Evolutionary conservation across 2,329 filamentous ascomycete species (phyloP).

Genomic region (Cordyceps tenuipes): DNA sequence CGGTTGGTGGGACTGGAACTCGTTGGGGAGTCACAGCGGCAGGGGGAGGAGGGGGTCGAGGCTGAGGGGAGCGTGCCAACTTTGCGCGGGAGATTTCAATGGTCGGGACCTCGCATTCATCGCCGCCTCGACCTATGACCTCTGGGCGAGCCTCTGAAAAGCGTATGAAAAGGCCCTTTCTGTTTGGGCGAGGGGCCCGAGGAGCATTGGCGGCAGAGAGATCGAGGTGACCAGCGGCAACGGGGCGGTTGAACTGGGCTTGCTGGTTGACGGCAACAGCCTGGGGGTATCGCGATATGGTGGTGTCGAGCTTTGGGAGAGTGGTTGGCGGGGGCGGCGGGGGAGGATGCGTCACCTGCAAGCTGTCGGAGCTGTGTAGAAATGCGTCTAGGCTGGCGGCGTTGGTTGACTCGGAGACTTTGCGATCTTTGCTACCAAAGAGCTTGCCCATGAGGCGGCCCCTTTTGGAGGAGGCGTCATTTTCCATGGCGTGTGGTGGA

Average conservation of each 20-base stretch:
- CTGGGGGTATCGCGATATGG: conserved; percentile 47
- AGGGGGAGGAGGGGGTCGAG: conserved; percentile 17
- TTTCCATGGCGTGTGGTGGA: conserved; percentile 33
- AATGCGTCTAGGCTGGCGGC: conserved; percentile 49
- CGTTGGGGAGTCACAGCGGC: neutral
- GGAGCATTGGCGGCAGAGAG: conserved; percentile 35
- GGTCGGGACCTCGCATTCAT: conserved; percentile 66
- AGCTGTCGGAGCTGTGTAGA: conserved; percentile 46
- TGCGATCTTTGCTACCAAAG: conserved; percentile 42
- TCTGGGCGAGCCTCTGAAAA: conserved; percentile 68
- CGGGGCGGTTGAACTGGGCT: conserved; percentile 36
- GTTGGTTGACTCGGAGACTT: conserved; percentile 26
- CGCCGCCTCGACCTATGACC: conserved; percentile 84
- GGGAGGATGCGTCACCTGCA: conserved; percentile 44
- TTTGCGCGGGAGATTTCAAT: conserved; percentile 16
- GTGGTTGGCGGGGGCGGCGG: conserved; percentile 31
- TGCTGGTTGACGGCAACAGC: conserved; percentile 38
- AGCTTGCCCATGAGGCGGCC: conserved; percentile 57
- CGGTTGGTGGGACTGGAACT: conserved; percentile 13
- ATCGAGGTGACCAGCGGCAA: conserved; percentile 30
- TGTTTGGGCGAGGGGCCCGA: conserved; percentile 38
- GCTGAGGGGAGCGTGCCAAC: conserved; percentile 18
- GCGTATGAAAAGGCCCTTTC: conserved; percentile 63
- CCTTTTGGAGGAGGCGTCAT: conserved; percentile 35
- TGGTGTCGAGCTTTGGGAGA: conserved; percentile 46